Evolutionary conservation across 2,329 filamentous ascomycete genomes (phyloP).

Genomic region (Exophiala phaeomuriformis): DNA sequence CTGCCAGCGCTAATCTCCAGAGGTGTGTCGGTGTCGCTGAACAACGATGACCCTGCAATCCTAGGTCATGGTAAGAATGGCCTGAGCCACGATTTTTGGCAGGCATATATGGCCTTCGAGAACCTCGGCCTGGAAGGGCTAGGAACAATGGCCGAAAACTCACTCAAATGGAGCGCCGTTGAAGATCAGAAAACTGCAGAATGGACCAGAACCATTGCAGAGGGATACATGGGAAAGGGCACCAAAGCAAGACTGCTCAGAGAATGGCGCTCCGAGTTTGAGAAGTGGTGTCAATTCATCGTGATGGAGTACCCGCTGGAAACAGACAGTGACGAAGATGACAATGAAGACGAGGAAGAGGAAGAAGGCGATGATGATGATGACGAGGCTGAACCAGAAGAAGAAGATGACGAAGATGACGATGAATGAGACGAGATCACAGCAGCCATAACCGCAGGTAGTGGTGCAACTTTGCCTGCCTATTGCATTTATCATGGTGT

Average conservation of each 20-base stretch:
- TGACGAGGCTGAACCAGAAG: slow-evolving; percentile 17
- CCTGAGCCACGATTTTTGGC: slow-evolving; percentile 91
- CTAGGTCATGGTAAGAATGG: slow-evolving; percentile 74
- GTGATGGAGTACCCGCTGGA: slow-evolving; percentile 64
- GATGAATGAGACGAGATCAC: neutral
- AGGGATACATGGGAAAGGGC: slow-evolving; percentile 64
- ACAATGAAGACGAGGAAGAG: slow-evolving; percentile 23
- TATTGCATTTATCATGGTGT: no score
- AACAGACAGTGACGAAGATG: slow-evolving; percentile 37
- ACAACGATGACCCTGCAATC: slow-evolving; percentile 86
- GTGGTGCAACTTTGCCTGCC: no score
- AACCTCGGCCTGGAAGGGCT: slow-evolving; percentile 83
- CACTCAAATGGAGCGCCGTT: slow-evolving; percentile 80
- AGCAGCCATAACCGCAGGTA: no score
- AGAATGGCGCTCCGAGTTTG: slow-evolving; percentile 76
- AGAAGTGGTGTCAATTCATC: slow-evolving; percentile 85
- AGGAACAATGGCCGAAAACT: slow-evolving; percentile 84
- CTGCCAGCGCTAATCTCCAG: slow-evolving; percentile 76
- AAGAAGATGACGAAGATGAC: slow-evolving; percentile 18
- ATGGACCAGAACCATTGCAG: slow-evolving; percentile 66
- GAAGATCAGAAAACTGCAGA: slow-evolving; percentile 66
- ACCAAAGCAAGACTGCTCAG: slow-evolving; percentile 64
- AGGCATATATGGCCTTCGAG: slow-evolving; percentile 82
- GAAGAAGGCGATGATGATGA: slow-evolving; percentile 24
- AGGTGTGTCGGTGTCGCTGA: slow-evolving; percentile 74